phyloP scores from a whole-genome alignment of 2,329 filamentous ascomycete genomes.

The Exserohilum turcica region DNA sequence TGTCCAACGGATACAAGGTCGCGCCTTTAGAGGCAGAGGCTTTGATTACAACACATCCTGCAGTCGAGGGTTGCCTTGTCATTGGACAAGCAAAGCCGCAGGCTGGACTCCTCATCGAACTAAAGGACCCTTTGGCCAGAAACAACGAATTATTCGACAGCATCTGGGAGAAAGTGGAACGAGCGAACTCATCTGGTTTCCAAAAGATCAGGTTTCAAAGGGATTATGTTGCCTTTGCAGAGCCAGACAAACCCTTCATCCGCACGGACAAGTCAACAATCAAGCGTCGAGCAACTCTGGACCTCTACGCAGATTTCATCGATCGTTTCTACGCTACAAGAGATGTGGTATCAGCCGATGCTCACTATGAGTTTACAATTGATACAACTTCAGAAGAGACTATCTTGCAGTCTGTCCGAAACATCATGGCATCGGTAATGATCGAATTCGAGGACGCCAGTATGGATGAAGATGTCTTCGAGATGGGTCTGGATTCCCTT shows the following conservation, averaged over 20 bases:
- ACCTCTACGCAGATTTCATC: slow-evolving; percentile 54
- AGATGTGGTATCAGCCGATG: too few relatives aligned
- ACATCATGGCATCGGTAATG: slow-evolving; percentile 12
- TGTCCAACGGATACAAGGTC: slow-evolving; percentile 29
- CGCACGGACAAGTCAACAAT: slow-evolving; percentile 55
- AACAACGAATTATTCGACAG: slow-evolving; percentile 45
- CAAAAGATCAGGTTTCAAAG: slow-evolving; percentile 50
- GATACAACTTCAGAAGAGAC: slow-evolving; percentile 12
- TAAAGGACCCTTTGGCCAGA: slow-evolving; percentile 14
- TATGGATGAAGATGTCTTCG: slow-evolving; percentile 40
- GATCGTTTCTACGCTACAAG: slow-evolving; percentile 50
- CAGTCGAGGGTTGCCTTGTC: slow-evolving; percentile 35
- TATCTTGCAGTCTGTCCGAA: slow-evolving; percentile 6
- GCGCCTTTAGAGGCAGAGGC: slow-evolving; percentile 26
- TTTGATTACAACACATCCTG: slow-evolving; percentile 29
- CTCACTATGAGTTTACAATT: background rate
- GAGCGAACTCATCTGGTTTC: slow-evolving; percentile 49
- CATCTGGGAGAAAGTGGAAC: slow-evolving; percentile 54
- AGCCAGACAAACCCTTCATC: slow-evolving; percentile 52
- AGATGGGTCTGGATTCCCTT: slow-evolving; percentile 41
- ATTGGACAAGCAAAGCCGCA: slow-evolving; percentile 35
- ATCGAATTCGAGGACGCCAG: slow-evolving; percentile 11
- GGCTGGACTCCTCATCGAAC: slow-evolving; percentile 39
- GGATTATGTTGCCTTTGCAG: slow-evolving; percentile 51
- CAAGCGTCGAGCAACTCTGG: slow-evolving; percentile 49